These are phyloP conservation scores for Conticribra guillardii DNA, from an alignment of 108 stramenopile species.

Conservation along the genomic window DNA sequence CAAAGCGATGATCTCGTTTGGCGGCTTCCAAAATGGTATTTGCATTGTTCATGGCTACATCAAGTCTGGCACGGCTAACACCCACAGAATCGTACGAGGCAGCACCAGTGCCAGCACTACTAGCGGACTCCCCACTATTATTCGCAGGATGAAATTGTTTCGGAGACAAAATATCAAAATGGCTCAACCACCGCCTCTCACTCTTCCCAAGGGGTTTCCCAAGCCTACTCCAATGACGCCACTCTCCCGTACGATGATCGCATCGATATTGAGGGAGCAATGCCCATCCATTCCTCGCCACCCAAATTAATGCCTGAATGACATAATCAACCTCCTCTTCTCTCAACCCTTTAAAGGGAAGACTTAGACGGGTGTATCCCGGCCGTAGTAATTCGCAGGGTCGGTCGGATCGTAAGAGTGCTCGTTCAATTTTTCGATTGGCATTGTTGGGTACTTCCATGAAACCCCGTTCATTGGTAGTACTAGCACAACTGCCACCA, in stretches of 20 bases:
- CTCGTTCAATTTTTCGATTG: slow-evolving; percentile 81
- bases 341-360: slow-evolving; percentile 80
- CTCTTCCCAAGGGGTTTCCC: slow-evolving; percentile 79
- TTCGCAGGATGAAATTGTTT: not conserved
- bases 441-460: slow-evolving; percentile 48
- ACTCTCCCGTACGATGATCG: slow-evolving; percentile 85
- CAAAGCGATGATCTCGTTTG: slow-evolving; percentile 59
- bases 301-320: slow-evolving; percentile 85
- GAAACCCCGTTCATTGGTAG: not conserved
- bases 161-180: slow-evolving; percentile 55
- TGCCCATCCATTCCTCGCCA: slow-evolving; percentile 87
- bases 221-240: slow-evolving; percentile 80
- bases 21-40: slow-evolving; percentile 60
- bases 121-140: not conserved
- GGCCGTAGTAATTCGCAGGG: slow-evolving; percentile 85
- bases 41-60: slow-evolving; percentile 64
- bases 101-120: slow-evolving; percentile 1
- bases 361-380: slow-evolving; percentile 92
- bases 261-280: slow-evolving; percentile 93
- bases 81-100: not conserved
- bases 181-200: slow-evolving; percentile 81
- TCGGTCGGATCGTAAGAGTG: slow-evolving; percentile 82
- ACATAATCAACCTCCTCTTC: slow-evolving; percentile 90
- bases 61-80: slow-evolving; percentile 33
- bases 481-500: not conserved